Percentiles rank a stretch among this genome's conserved stretches.
Evolutionary conservation across 305 asterid species (phyloP).

Genomic region (Salvia sclarea): DNA sequence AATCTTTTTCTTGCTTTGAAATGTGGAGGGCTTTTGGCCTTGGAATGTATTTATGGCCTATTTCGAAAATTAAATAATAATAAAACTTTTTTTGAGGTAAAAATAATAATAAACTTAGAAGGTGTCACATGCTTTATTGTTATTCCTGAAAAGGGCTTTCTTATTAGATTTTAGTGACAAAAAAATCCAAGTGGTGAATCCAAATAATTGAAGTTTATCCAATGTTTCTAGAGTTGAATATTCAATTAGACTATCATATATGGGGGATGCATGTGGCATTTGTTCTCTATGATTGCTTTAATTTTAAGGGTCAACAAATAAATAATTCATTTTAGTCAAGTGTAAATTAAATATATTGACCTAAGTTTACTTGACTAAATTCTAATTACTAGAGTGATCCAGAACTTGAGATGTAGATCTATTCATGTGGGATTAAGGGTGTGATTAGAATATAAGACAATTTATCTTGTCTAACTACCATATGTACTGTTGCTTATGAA

Average conservation of each 20-base stretch:
- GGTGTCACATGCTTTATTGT: too few species aligned
- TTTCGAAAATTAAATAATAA: too few species aligned
- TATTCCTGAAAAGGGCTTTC: neutral
- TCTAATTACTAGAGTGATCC: neutral
- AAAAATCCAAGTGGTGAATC: neutral
- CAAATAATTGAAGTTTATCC: constrained; percentile 4
- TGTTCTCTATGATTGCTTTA: neutral
- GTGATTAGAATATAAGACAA: neutral
- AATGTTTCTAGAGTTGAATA: neutral
- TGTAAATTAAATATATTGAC: neutral
- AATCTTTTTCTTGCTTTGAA: neutral
- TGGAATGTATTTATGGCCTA: neutral
- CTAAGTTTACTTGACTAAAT: neutral
- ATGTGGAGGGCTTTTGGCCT: constrained; percentile 1
- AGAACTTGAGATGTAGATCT: constrained; percentile 1
- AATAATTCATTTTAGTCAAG: neutral
- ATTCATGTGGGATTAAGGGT: neutral
- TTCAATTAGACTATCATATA: neutral
- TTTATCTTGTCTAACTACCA: neutral
- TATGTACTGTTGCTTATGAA: neutral
- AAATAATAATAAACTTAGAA: too few species aligned
- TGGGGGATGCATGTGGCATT: neutral
- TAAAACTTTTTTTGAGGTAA: too few species aligned
- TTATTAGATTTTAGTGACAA: neutral
- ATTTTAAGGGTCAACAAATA: neutral